Conservation (phyloP, 805 yeast genomes). For the Metschnikowia borealis region DNA sequence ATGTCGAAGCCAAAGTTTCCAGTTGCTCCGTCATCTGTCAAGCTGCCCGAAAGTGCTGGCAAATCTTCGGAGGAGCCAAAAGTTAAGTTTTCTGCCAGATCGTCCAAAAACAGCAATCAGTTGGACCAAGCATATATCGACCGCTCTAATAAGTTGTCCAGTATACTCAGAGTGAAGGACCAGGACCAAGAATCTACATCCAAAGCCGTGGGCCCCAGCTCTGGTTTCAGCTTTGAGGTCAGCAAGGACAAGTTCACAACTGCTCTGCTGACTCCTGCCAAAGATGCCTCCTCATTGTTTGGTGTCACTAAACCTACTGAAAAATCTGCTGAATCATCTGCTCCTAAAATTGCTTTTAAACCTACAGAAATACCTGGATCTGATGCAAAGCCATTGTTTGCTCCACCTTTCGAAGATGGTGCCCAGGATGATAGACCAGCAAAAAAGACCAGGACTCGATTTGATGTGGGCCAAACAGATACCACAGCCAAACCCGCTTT, state of each 20-base stretch:
- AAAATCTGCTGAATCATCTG: background rate
- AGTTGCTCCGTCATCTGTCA: background rate
- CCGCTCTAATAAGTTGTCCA: conserved; percentile 24
- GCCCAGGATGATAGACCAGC: conserved; percentile 2
- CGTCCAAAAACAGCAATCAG: conserved; percentile 10
- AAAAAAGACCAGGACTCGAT: conserved; percentile 1
- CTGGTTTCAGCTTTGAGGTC: conserved; percentile 35
- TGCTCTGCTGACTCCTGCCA: conserved; percentile 12
- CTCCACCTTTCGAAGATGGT: conserved; percentile 3
- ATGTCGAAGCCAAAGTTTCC: conserved; percentile 32
- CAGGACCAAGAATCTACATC: conserved; percentile 2
- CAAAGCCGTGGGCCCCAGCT: conserved; percentile 25
- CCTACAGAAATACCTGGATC: background rate
- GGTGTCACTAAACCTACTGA: conserved; percentile 3
- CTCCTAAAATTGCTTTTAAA: conserved; percentile 7
- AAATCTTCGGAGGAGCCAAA: background rate
- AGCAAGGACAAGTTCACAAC: conserved; percentile 26
- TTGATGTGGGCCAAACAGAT: background rate
- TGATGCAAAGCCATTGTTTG: conserved; percentile 1
- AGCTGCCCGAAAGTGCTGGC: background rate
- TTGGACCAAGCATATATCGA: conserved; percentile 28
- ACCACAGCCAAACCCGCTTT: background rate
- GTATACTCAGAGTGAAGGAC: conserved; percentile 31
- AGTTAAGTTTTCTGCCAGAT: background rate
- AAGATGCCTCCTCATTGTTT: background rate